These are phyloP conservation scores for Diaporthe batatas DNA, from an alignment of 2,329 filamentous ascomycete genomes.

Conservation along the genomic window DNA sequence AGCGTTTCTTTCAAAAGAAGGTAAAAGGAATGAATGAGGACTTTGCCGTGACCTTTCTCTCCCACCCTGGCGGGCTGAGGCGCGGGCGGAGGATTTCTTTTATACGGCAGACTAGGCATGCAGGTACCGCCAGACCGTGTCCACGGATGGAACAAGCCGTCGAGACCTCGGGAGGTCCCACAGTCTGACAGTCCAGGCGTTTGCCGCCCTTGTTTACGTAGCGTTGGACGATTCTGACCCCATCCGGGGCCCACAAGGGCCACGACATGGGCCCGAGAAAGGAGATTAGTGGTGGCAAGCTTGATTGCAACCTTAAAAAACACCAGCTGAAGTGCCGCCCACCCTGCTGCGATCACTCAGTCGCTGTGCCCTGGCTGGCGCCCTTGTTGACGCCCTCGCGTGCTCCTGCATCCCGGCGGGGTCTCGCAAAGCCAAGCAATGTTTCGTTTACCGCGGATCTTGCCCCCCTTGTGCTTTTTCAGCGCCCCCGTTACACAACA, in stretches of 20 bases:
- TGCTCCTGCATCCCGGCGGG: constrained; percentile 4
- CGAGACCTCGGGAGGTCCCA: too few species aligned
- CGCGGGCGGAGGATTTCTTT: constrained; percentile 7
- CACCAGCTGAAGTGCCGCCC: constrained; percentile 20
- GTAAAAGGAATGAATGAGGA: constrained; percentile 25
- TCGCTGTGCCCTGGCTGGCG: not conserved
- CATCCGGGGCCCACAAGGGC: constrained; percentile 7
- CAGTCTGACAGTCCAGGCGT: constrained; percentile 10
- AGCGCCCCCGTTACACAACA: constrained; percentile 18
- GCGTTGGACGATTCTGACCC: constrained; percentile 10
- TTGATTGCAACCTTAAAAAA: constrained; percentile 28
- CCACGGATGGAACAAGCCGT: constrained; percentile 23
- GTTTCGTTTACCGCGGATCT: constrained; percentile 31
- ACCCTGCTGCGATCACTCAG: too few species aligned
- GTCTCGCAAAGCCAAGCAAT: not conserved
- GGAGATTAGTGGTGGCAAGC: constrained; percentile 33
- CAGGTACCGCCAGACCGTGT: constrained; percentile 16
- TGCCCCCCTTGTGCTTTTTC: constrained; percentile 1
- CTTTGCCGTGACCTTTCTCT: constrained; percentile 11
- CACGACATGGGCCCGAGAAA: constrained; percentile 11
- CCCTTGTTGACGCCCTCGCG: not conserved
- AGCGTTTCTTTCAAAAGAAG: constrained; percentile 23
- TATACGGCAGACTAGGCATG: constrained; percentile 24
- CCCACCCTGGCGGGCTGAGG: not conserved
- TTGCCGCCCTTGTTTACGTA: constrained; percentile 29